Base-by-base conservation (phyloP, 1,284 basidiomycete genomes). In the Takashimella koratensis region DNA sequence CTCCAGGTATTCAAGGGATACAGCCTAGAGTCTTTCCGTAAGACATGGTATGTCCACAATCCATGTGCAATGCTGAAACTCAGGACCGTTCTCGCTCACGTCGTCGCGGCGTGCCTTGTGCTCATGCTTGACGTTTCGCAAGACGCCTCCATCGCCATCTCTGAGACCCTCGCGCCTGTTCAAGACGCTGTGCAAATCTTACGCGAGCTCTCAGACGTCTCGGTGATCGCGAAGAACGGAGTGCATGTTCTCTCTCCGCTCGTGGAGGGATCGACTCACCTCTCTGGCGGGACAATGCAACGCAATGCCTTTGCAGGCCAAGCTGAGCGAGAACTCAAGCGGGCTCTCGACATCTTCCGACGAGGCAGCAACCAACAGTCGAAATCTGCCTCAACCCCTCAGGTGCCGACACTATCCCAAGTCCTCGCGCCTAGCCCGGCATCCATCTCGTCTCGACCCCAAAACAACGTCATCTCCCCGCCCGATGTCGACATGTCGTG, bases 51-150 rank as follows among this genome's bases (percentile, higher is more conserved):
- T 39, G 54, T 12, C 4, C 3, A 39, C 30, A 36, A 36, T 36
- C 8, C 8, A 36, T 8, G 16, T 36, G 30, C 10, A 36, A 36
- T 16, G 30, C 30, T 36, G 16, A 36, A 36, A 8, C 12, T 27
- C 45, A 56, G 54, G 54, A 56, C 54, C 19, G 46, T 52, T 13
- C 27, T 52, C 11, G 50, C 45, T 11, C 54, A 56, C 47, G 40
- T 43, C 26, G 46, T 56, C 25, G 51, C 50, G 2, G 54, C 54
- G 11, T 52, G 44, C 21, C 45, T 56, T 8, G 30, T 56, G 21
- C 19, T 52, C 19, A 43, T 56, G 22, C 26, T 56, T 16, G 54
- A 52, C 30, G 30, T 36, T 36, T 36, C 30, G 16, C 30, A 36
- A 16, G 30, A 36, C 8, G 16, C 8, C 26, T 2, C 20, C 8